These are phyloP conservation scores for Populus hybrid DNA, from an alignment of 441 rosid genomes.

Conservation along the genomic window DNA sequence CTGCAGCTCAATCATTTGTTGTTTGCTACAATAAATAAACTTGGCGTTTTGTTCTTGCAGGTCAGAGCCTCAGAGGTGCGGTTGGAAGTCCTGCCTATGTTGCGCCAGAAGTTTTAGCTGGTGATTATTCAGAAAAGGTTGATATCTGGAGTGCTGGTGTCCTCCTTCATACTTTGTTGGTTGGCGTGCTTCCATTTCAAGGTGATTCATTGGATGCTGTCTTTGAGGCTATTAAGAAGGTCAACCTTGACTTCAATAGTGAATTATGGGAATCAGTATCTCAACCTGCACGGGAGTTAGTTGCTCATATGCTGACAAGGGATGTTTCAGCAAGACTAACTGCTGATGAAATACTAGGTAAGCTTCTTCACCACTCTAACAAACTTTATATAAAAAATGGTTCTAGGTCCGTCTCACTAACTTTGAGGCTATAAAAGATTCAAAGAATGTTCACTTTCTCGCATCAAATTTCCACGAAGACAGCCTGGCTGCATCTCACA, in stretches of 20 bases:
- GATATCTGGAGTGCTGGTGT: slow-evolving; percentile 91
- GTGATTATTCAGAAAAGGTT: slow-evolving; percentile 75
- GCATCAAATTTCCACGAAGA: background rate
- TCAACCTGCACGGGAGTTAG: slow-evolving; percentile 62
- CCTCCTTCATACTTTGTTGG: slow-evolving; percentile 62
- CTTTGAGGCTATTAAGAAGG: slow-evolving; percentile 68
- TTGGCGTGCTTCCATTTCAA: slow-evolving; percentile 69
- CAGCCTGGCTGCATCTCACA: background rate
- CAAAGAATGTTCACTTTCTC: background rate
- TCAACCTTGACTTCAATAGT: slow-evolving; percentile 59
- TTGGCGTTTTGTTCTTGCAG: slow-evolving; percentile 29
- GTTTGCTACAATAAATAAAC: background rate
- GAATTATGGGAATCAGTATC: slow-evolving; percentile 69
- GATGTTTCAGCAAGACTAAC: slow-evolving; percentile 71
- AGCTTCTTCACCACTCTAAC: slow-evolving; percentile 17
- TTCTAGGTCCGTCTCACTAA: background rate
- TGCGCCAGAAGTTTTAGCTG: slow-evolving; percentile 75
- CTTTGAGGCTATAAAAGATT: background rate
- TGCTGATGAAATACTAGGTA: slow-evolving; percentile 77
- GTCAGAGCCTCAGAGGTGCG: slow-evolving; percentile 70
- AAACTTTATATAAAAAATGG: background rate
- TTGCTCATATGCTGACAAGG: slow-evolving; percentile 71
- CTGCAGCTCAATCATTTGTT: background rate
- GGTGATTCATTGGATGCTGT: slow-evolving; percentile 67
- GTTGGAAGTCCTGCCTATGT: slow-evolving; percentile 91